These are phyloP conservation scores for Penicillium verhagenii DNA, from an alignment of 495 filamentous ascomycete species.

Conservation along the genomic window DNA sequence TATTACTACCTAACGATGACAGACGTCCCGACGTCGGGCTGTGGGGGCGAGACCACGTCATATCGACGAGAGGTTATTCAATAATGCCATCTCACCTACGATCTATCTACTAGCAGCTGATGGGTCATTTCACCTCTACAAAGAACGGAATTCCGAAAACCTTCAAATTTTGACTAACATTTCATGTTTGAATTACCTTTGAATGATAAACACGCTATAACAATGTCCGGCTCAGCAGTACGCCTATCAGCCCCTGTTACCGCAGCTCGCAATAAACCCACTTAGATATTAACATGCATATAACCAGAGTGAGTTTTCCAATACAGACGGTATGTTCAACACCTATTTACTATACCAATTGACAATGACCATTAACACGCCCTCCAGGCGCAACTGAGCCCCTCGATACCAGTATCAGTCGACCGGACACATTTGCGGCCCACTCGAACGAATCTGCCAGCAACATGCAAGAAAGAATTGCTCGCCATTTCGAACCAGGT, in stretches of 20 bases:
- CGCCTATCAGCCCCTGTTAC: neutral
- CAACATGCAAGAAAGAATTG: conserved; percentile 18
- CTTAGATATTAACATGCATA: neutral
- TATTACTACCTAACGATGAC: too few species aligned
- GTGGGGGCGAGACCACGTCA: conserved; percentile 4
- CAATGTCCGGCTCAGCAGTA: conserved; percentile 1
- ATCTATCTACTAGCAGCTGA: too few species aligned
- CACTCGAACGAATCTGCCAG: conserved; percentile 20
- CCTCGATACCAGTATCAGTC: conserved; percentile 9
- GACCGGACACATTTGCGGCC: conserved; percentile 12
- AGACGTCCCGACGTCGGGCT: neutral
- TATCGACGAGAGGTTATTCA: conserved; percentile 9
- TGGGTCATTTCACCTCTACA: too few species aligned
- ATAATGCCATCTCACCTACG: too few species aligned
- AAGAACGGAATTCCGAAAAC: too few species aligned
- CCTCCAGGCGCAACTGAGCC: conserved; percentile 15
- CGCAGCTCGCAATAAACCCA: too few species aligned
- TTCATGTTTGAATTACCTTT: too few species aligned
- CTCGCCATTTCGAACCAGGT: conserved; percentile 30
- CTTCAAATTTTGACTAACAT: too few species aligned
- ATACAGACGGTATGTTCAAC: conserved; percentile 11
- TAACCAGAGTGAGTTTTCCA: conserved; percentile 7
- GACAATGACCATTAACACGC: neutral
- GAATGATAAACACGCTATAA: too few species aligned
- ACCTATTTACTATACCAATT: neutral